Conservation (phyloP, 331 rosid species). For the Erythrophleum ivorense region DNA sequence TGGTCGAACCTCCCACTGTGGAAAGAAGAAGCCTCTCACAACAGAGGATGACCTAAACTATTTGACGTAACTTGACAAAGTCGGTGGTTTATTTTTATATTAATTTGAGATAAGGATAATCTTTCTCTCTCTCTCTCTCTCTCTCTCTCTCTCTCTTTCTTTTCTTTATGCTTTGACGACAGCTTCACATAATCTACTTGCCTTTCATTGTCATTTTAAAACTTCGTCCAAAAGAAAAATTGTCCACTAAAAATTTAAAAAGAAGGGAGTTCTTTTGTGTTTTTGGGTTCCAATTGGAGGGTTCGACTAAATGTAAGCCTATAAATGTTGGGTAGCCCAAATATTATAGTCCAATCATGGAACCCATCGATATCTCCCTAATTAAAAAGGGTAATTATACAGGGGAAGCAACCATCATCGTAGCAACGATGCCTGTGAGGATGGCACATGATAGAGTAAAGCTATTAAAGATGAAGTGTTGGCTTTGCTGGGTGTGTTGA, state of each 20-base stretch:
- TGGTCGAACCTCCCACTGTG: no score
- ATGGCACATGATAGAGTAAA: slow-evolving; percentile 23
- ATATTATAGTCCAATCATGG: no score
- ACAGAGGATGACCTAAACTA: no score
- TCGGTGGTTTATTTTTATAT: not conserved
- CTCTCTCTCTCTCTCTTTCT: not conserved
- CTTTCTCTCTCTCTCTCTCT: not conserved
- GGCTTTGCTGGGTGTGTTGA: slow-evolving; percentile 47
- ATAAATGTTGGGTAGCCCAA: not conserved
- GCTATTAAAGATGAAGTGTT: slow-evolving; percentile 39
- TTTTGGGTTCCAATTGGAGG: not conserved
- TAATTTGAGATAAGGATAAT: not conserved
- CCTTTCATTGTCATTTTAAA: no score
- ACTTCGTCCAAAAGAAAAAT: no score
- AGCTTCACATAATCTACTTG: not conserved
- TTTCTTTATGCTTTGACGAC: not conserved
- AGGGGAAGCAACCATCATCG: not conserved
- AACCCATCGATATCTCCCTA: no score
- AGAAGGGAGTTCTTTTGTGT: not conserved
- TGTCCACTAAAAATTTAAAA: no score
- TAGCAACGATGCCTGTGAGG: slow-evolving; percentile 34
- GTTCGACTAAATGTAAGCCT: not conserved
- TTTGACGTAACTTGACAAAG: no score
- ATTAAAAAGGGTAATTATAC: no score
- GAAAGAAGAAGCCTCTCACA: no score